A percentile compares a stretch with the other conserved stretches of the same genome.
These are phyloP conservation scores for Fraxinus albicans DNA, from an alignment of 305 asterid species.

Conservation along the genomic window DNA sequence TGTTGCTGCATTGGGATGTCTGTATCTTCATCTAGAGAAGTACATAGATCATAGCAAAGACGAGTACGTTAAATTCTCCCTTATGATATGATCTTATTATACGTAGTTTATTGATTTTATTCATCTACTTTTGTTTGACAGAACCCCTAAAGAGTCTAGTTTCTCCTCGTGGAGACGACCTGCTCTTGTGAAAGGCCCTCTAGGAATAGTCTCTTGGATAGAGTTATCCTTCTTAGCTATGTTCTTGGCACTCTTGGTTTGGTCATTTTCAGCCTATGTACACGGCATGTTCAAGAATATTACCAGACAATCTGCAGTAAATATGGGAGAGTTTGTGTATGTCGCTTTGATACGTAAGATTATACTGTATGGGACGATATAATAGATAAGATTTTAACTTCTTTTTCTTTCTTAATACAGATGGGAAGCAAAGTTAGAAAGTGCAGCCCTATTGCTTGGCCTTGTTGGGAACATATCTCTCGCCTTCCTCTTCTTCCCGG, in stretches of 20 bases:
- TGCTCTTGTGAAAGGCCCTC: slow-evolving; percentile 34
- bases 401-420: slow-evolving; percentile 20
- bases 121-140: slow-evolving; percentile 10
- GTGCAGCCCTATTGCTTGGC: slow-evolving; percentile 45
- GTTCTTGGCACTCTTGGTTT: slow-evolving; percentile 41
- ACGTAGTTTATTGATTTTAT: not conserved
- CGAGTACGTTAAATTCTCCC: slow-evolving; percentile 9
- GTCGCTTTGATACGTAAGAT: not conserved
- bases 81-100: not conserved
- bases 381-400: not conserved
- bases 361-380: not conserved
- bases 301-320: slow-evolving; percentile 40
- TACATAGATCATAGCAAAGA: slow-evolving; percentile 16
- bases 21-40: slow-evolving; percentile 45
- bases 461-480: slow-evolving; percentile 46
- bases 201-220: slow-evolving; percentile 43
- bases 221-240: slow-evolving; percentile 31
- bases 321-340: slow-evolving; percentile 36
- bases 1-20: slow-evolving; percentile 55
- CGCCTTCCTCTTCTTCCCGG: slow-evolving; percentile 54
- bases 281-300: slow-evolving; percentile 41
- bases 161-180: slow-evolving; percentile 37
- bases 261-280: slow-evolving; percentile 47
- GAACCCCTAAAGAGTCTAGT: slow-evolving; percentile 17
- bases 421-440: slow-evolving; percentile 53